phyloP scores from a whole-genome alignment of 2,329 filamentous ascomycete species.

The Fusarium caatingaense region DNA sequence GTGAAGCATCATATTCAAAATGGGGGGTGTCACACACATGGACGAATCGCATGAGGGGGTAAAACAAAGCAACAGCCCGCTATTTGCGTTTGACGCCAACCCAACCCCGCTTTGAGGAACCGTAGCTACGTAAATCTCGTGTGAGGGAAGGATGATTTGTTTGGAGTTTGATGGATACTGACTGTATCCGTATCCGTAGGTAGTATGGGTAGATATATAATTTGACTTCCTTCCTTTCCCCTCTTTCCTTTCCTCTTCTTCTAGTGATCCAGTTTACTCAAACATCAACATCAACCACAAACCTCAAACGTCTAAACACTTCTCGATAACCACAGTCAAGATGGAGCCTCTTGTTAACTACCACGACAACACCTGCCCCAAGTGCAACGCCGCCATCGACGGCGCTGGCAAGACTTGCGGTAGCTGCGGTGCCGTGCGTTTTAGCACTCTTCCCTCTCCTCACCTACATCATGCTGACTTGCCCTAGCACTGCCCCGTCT shows the following conservation, averaged over 20 bases:
- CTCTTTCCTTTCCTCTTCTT: background rate
- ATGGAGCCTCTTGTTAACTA: conserved; percentile 53
- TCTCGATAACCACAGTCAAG: conserved; percentile 11
- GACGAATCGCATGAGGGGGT: conserved; percentile 40
- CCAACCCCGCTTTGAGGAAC: conserved; percentile 32
- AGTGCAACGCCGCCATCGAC: conserved; percentile 62
- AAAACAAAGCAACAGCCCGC: conserved; percentile 39
- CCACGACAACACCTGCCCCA: conserved; percentile 62
- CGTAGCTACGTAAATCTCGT: conserved; percentile 30
- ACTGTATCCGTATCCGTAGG: background rate
- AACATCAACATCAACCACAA: background rate
- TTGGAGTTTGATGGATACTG: conserved; percentile 13
- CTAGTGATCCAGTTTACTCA: background rate
- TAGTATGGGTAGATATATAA: background rate
- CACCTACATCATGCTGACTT: conserved; percentile 11
- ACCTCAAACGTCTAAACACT: background rate
- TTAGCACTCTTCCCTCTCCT: background rate
- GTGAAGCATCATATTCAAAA: conserved; percentile 1
- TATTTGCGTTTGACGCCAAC: conserved; percentile 34
- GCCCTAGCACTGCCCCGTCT: conserved; percentile 45
- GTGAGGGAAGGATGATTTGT: conserved; percentile 14
- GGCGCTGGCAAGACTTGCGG: conserved; percentile 64
- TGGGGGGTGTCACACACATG: conserved; percentile 25
- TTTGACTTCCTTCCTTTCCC: background rate
- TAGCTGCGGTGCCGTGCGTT: conserved; percentile 68